Base-by-base conservation (phyloP, 2,329 filamentous ascomycete genomes). In the Tolypocladium pustulatum region DNA sequence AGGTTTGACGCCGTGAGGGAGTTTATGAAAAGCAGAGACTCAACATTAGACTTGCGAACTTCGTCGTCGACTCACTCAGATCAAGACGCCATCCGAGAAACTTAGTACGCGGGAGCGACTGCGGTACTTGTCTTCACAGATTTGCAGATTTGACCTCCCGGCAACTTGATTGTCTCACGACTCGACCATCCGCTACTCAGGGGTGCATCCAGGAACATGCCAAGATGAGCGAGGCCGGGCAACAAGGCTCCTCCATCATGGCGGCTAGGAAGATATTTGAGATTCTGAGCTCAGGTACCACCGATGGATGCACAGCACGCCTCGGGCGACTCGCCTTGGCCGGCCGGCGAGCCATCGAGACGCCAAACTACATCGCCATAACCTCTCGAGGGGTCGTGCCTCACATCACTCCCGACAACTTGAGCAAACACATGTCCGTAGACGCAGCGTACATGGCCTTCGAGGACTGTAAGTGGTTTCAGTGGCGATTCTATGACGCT, bases 401-500 rank as follows among this genome's bases (percentile, higher is more conserved):
- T 56, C 94, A 99, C 75, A 75, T 99, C 63, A 89, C 92, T 3
- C 92, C 91, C 43, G 94, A 99, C 76, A 88, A 88, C 61, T 78
- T 94, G 63, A 71, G 75, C 46, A 86, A 84, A 58, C 78, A 88
- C 66, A 85, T 86, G 1, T 71, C 81, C 6, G 78, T 95, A 60
- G 76, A 78, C 34, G 89, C 88, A 32, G 79, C 90, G 3, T 96
- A 96, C 69, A 78, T 94, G 67, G 90, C 88, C 0, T 76, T 97
- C 34, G 94, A 99, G 78, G 94, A 99, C 73, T 97, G 94, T 97
- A 80, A 73, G 89, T 73, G 6, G 13, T 10, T 15, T 27, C n/a
- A 36, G 32, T 3, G 7, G 37, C 17, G 17, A 12, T 30, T 32
- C 6, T 32, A 5, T 17, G 25, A 7, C 22, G 1, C 30, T 27